Conservation (phyloP, 345 rosid species). For the Citropsis articulata region DNA sequence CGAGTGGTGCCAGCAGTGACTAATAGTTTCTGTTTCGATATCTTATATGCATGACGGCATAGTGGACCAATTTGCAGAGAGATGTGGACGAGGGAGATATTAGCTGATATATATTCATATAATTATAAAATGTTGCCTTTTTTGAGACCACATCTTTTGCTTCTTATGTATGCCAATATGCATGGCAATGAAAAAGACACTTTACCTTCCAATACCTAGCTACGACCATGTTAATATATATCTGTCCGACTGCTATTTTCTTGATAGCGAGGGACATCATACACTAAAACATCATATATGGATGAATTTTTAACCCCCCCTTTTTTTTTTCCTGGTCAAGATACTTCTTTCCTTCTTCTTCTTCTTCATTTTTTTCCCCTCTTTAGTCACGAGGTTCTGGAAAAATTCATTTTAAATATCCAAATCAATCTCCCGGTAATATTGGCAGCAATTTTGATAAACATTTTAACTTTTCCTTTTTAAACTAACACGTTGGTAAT, state of each 20-base stretch:
- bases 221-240: not conserved
- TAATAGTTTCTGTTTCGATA: slow-evolving; percentile 10
- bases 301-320: too few relatives aligned
- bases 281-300: not conserved
- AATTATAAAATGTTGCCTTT: slow-evolving; percentile 28
- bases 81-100: slow-evolving; percentile 22
- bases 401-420: not conserved
- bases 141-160: slow-evolving; percentile 38
- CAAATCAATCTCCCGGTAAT: not conserved
- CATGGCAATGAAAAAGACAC: slow-evolving; percentile 22
- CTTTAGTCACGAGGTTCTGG: not conserved
- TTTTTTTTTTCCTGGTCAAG: not conserved
- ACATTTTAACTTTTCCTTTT: too few relatives aligned
- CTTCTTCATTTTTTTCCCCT: not conserved
- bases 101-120: not conserved
- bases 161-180: slow-evolving; percentile 15
- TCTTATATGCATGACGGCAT: slow-evolving; percentile 17
- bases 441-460: too few relatives aligned
- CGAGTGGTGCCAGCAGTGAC: slow-evolving; percentile 1
- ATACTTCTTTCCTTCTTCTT: not conserved
- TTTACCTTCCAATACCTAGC: slow-evolving; percentile 20
- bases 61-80: slow-evolving; percentile 31
- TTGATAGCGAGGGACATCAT: not conserved
- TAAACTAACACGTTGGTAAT: too few relatives aligned
- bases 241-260: not conserved